Evolutionary conservation across 2,329 filamentous ascomycete species (phyloP).

Genomic region (Penicillium sp.): DNA sequence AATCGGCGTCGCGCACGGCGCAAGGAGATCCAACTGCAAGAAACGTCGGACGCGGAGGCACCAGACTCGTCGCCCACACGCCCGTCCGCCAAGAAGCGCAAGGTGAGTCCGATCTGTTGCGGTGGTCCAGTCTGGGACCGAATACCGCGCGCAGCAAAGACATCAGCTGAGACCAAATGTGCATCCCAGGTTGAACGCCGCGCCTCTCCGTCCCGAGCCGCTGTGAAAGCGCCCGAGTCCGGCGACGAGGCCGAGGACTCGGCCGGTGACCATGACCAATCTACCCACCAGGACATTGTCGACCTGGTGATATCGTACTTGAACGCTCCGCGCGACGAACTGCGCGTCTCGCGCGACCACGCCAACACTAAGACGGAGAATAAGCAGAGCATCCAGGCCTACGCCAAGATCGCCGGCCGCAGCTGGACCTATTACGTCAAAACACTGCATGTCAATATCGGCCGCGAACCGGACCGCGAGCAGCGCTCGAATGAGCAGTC

Average conservation of each 20-base stretch:
- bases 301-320: constrained; percentile 50
- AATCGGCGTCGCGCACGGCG: constrained; percentile 47
- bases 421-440: constrained; percentile 54
- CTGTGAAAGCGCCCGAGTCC: constrained; percentile 37
- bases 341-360: constrained; percentile 46
- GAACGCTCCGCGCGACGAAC: constrained; percentile 43
- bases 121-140: constrained; percentile 9
- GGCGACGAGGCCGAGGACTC: constrained; percentile 44
- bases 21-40: constrained; percentile 46
- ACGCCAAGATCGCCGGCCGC: constrained; percentile 51
- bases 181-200: constrained; percentile 35
- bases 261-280: constrained; percentile 41
- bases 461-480: constrained; percentile 49
- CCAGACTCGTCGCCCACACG: constrained; percentile 49
- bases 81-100: constrained; percentile 49
- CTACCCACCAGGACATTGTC: constrained; percentile 45
- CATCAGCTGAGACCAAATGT: constrained; percentile 12
- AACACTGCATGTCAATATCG: constrained; percentile 49
- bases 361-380: constrained; percentile 47
- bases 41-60: constrained; percentile 46
- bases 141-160: too few species aligned
- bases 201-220: constrained; percentile 30
- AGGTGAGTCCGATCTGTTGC: constrained; percentile 34
- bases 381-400: constrained; percentile 49
- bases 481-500: constrained; percentile 44